phyloP scores from a whole-genome alignment of 768 basidiomycete species.

The Phylloporus rhodoxanthus region DNA sequence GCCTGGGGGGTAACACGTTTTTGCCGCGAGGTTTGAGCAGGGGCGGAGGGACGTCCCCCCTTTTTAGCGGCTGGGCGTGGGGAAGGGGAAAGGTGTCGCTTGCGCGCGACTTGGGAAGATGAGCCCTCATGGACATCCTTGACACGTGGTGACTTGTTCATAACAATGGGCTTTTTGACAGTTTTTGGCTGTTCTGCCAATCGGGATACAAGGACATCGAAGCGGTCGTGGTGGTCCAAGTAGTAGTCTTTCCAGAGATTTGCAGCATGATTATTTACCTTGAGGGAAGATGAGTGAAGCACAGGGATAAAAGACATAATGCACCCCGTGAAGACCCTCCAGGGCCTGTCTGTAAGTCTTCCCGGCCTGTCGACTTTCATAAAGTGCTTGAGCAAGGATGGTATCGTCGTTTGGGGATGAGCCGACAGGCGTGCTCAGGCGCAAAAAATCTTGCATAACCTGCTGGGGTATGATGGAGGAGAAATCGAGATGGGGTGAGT shows the following conservation, averaged over 20 bases:
- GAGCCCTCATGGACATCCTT: constrained; percentile 5
- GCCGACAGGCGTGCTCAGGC: constrained; percentile 51
- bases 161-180: constrained; percentile 26
- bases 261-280: constrained; percentile 45
- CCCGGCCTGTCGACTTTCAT: constrained; percentile 33
- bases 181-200: constrained; percentile 23
- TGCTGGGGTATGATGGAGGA: constrained; percentile 43
- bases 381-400: constrained; percentile 45
- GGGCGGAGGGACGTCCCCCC: constrained; percentile 17
- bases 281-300: constrained; percentile 2
- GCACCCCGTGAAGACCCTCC: constrained; percentile 62
- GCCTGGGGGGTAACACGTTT: constrained; percentile 19
- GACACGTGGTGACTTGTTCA: constrained; percentile 6
- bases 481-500: constrained; percentile 24
- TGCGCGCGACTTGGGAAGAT: constrained; percentile 33
- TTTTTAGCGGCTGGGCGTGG: constrained; percentile 24
- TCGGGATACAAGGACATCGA: constrained; percentile 39
- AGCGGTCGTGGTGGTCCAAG: constrained; percentile 57
- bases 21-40: constrained; percentile 22
- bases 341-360: constrained; percentile 59
- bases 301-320: constrained; percentile 18
- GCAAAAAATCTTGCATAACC: constrained; percentile 50
- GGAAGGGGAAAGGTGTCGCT: constrained; percentile 25
- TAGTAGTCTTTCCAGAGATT: constrained; percentile 79
- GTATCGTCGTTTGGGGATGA: constrained; percentile 49